Conservation (phyloP, 192 early-diverging fungal genomes). For the Linnemannia hyalina region DNA sequence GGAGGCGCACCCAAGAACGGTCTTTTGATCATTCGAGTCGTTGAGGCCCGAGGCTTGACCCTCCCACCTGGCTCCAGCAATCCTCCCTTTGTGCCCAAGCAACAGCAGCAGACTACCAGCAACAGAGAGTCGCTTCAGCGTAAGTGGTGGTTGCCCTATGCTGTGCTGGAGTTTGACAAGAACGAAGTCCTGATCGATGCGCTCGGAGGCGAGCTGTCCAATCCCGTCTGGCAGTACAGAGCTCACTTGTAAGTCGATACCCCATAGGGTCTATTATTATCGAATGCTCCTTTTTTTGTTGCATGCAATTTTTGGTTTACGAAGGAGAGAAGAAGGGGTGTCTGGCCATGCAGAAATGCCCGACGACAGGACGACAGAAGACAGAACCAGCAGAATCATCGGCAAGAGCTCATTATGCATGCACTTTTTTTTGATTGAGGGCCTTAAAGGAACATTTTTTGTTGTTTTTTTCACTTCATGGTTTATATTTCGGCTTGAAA, state of each 20-base stretch:
- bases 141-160: conserved; percentile 85
- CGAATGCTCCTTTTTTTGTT: conserved; percentile 21
- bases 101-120: conserved; percentile 19
- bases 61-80: conserved; percentile 74
- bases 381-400: conserved; percentile 6
- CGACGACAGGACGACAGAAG: background rate
- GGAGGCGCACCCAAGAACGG: conserved; percentile 58
- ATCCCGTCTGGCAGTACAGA: conserved; percentile 83
- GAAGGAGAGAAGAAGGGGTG: background rate
- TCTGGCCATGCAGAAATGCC: background rate
- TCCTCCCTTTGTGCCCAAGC: conserved; percentile 58
- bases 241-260: conserved; percentile 81
- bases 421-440: conserved; percentile 4
- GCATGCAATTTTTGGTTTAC: background rate
- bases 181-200: conserved; percentile 91
- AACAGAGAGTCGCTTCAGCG: conserved; percentile 69
- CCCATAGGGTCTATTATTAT: conserved; percentile 28
- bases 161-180: conserved; percentile 95
- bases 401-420: background rate
- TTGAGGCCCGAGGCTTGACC: conserved; percentile 83
- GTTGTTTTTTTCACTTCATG: background rate
- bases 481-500: background rate
- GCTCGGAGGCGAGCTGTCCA: conserved; percentile 79
- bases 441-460: background rate
- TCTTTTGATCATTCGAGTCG: conserved; percentile 83